Evolutionary conservation across 73 alveolate genomes (phyloP), one percentile per base, ranked within the genome.

Genomic region (Halteria grandinella): DNA sequence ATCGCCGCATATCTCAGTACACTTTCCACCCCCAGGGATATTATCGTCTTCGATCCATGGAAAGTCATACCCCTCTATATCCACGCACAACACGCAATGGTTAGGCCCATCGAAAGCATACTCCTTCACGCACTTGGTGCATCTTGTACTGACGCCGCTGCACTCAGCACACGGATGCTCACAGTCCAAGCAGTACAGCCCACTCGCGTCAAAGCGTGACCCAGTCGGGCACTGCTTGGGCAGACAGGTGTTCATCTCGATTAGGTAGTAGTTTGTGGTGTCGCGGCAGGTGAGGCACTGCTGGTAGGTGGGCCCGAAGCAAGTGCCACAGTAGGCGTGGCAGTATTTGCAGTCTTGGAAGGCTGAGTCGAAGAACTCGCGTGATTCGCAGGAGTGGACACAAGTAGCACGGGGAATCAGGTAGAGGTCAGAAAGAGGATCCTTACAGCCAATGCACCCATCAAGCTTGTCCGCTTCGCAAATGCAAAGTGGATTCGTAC

Each of bases 21-120:
- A 39, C 14, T 23, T 40, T 54, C 89, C 89, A 50, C 76, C 51
- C 64, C 60, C 64, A 15, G 17, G 33, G 6, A 3, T 24, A 15
- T 21, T 28, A 4, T 5, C n/a, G 17, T 17, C 6, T 11, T 12
- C 3, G 25, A 7, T 14, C 80, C 80, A 77, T 15, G 73, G 73
- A 6, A 2, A 12, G 7, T 2, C 8, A 31, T 17, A 57, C 4
- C 73, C 73, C 6, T 17, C 12, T 2, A 57, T 7, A 32, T 57
- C 73, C 5, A 2, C 23, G 53, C 73, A 57, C 11, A n/a, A 10
- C 3, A 53, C 36, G 29, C 73, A 57, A 14, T 7, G 21, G 4
- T 53, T 53, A 29, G 23, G 14, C n/a, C 36, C 1, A 32, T 57
- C 73, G 36, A 28, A 57, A 20, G 73, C 73, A 29, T 11, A 57